Base-by-base conservation (phyloP, 148 eudicot species). In the Rhododendron ovatum region DNA sequence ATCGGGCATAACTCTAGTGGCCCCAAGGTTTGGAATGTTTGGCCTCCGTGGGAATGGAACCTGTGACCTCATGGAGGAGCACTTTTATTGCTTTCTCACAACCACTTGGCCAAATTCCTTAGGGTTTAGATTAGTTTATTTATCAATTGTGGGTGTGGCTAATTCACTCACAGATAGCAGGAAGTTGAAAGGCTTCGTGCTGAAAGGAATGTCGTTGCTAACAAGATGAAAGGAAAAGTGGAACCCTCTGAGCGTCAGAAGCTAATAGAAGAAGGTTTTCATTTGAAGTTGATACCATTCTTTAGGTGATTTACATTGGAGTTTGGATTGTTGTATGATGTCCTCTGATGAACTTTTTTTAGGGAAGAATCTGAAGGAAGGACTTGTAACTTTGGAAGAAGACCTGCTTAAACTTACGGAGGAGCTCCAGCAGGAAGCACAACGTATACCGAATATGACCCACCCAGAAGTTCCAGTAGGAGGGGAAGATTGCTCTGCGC, bases 391-490 rank as follows among this genome's bases (percentile, higher is more conserved):
- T 77, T 82, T 95, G 89, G 99, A 95, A 89, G 99, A 92, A 85
- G 95, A 94, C 84, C 90, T 96, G 84, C 77, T 94, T 55, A 93
- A 88, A 88, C 90, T 95, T 55, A 95, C 94, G 6, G 99, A 96
- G 82, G 93, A 95, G 85, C 96, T 95, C 82, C 99, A 96, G 91
- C 91, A 88, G 81, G 98, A 95, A 89, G 98, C 98, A 85, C 99
- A 95, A 88, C 90, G 90, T 74, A 95, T 96, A 83, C 99, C 99
- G 28, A 96, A 96, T 85, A 95, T 96, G 96, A 95, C 96, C 61
- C 98, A 96, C 88, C 98, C 99, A 55, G 94, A 96, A 89, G 99
- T 94, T 86, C 98, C 99, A 0, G 84, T 90, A 30, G 97, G 99
- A 85, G 95, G 94, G 80, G 98, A 96, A 87, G 94, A 95, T 89